Evolutionary conservation across 768 basidiomycete genomes (phyloP).

Genomic region (Mycena alexandri): DNA sequence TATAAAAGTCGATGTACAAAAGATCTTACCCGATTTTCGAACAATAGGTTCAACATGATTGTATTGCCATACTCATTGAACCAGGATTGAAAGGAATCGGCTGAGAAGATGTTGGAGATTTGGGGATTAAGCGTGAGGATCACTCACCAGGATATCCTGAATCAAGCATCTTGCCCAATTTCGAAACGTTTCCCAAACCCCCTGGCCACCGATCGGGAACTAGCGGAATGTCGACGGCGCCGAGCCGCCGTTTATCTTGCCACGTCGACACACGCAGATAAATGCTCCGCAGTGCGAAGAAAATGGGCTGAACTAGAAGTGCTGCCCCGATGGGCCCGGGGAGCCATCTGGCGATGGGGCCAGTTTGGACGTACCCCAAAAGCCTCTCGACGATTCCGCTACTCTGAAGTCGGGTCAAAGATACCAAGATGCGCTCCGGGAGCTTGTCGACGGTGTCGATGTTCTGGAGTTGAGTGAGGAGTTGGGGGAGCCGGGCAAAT

Average conservation of each 20-base stretch:
- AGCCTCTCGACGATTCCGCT: constrained; percentile 4
- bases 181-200: constrained; percentile 7
- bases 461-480: neutral
- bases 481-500: constrained; percentile 10
- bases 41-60: constrained; percentile 38
- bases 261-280: neutral
- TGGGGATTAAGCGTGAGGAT: neutral
- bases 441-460: no score
- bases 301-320: constrained; percentile 10
- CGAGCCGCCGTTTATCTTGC: constrained; percentile 2
- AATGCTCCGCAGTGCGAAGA: neutral
- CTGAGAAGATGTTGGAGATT: constrained; percentile 1
- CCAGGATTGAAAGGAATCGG: constrained; percentile 4
- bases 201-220: constrained; percentile 23
- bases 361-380: no score
- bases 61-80: constrained; percentile 41
- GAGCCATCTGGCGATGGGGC: no score
- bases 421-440: no score
- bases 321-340: constrained; percentile 11
- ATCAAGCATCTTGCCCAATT: constrained; percentile 9
- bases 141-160: constrained; percentile 25
- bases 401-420: no score
- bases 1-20: neutral
- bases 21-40: constrained; percentile 43
- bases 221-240: constrained; percentile 18